Base-by-base conservation (phyloP, 192 early-diverging fungal genomes). In the Endogone sp. region DNA sequence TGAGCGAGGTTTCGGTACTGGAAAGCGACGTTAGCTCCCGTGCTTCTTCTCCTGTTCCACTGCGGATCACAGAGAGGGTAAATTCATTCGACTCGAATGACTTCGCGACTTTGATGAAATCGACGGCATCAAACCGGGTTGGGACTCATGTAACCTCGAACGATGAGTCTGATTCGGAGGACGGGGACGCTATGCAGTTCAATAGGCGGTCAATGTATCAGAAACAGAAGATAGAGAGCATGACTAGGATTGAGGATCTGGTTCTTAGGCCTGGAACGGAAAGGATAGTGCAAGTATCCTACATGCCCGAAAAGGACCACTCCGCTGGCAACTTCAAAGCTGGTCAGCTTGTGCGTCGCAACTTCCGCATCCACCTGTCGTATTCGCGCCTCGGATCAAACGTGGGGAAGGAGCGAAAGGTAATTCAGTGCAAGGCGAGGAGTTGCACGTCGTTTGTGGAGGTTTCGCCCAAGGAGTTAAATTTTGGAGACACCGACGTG, bases 401-500 rank as follows among this genome's bases (percentile, higher is more conserved):
- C 60, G 59, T 76, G 24, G 69, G 72, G 62, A 85, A 76, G 55
- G 90, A 91, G 62, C 84, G 83, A 30, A 95, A 95, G 71, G 88
- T 86, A 23, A 82, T 99, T 29, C 93, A 95, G 62, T 98, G 96
- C 79, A 94, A 91, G 65, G 89, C 94, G 2, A 85, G 93, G 49
- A 90, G 90, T 29, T 98, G 97, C 72, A 99, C 94, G 3, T 94
- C 97, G 0, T 89, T 96, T 69, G 91, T 99, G 54, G 91, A 93
- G 25, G 91, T 96, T 2, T 79, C 83, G 31, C 97, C 97, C 8
- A 84, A 85, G 61, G 76, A 89, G 37, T 82, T 99, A 4, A 91
- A 97, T 69, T 99, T 99, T 88, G 97, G 97, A 62, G 91, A 93
- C 63, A 95, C 95, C 2, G 94, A 98, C 77, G 96, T 99, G 0